phyloP scores from a whole-genome alignment of 1,284 basidiomycete genomes.

The Ceraceosorus bombacis region DNA sequence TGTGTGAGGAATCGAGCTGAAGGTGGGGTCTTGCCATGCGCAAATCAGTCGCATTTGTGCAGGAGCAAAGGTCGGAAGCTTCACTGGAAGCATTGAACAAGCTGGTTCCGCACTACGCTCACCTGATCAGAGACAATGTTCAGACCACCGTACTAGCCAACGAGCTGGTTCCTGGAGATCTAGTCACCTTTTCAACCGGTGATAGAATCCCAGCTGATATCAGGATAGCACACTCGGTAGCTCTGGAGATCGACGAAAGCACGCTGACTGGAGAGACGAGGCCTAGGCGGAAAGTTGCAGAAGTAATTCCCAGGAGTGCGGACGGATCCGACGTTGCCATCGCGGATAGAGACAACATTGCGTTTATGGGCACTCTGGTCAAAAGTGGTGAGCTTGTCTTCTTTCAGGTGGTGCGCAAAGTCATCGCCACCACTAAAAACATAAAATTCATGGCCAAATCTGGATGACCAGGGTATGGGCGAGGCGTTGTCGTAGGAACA shows the following conservation, averaged over 20 bases:
- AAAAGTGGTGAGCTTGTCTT: conserved; percentile 53
- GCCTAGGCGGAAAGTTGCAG: conserved; percentile 64
- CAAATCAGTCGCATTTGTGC: conserved; percentile 79
- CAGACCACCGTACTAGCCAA: conserved; percentile 69
- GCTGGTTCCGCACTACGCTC: conserved; percentile 90
- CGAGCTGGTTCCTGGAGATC: conserved; percentile 87
- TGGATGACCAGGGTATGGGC: conserved; percentile 59
- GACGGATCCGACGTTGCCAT: conserved; percentile 52
- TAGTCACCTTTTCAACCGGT: conserved; percentile 76
- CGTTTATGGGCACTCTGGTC: conserved; percentile 96
- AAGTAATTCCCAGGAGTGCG: conserved; percentile 42
- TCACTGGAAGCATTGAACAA: conserved; percentile 90
- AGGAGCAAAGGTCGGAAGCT: conserved; percentile 89
- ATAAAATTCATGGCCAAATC: too few relatives aligned
- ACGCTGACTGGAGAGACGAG: conserved; percentile 88
- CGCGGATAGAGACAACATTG: conserved; percentile 80
- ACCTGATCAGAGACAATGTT: conserved; percentile 65
- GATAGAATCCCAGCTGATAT: conserved; percentile 91
- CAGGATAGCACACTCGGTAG: conserved; percentile 67
- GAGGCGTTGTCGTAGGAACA: conserved; percentile 81
- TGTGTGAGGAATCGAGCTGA: neutral
- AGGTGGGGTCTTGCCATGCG: neutral
- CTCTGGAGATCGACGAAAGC: conserved; percentile 90
- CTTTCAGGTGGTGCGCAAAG: too few relatives aligned
- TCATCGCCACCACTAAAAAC: too few relatives aligned